Conservation (phyloP, 345 rosid species). For the Dovyalis caffra region DNA sequence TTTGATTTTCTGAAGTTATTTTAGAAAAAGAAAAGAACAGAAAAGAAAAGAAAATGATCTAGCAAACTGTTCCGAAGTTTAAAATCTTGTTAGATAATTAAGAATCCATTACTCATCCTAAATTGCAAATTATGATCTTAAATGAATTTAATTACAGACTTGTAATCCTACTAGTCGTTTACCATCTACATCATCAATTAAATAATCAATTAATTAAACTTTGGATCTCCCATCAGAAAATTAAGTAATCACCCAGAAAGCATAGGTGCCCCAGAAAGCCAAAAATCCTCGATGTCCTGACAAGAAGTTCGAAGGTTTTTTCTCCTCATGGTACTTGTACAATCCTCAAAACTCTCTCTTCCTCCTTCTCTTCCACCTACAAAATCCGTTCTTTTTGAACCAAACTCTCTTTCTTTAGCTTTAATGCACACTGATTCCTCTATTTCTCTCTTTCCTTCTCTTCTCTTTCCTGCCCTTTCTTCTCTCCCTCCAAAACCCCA, state of each 20-base stretch:
- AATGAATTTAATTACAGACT: not conserved
- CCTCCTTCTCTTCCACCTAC: constrained; percentile 42
- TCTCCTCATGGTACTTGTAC: constrained; percentile 41
- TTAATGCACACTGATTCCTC: constrained; percentile 63
- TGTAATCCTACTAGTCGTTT: no score
- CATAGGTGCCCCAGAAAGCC: not conserved
- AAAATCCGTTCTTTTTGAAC: constrained; percentile 56
- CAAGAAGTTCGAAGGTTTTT: not conserved
- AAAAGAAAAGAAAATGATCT: no score
- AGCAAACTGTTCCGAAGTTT: no score
- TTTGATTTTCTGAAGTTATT: no score
- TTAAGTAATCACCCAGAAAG: not conserved
- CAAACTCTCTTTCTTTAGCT: constrained; percentile 66
- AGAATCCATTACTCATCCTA: not conserved
- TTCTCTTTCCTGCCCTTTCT: constrained; percentile 45
- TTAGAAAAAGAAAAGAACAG: no score
- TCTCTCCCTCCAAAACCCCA: constrained; percentile 38
- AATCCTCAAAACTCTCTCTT: constrained; percentile 45
- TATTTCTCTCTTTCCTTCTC: constrained; percentile 53
- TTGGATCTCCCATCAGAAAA: not conserved
- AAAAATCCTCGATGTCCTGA: constrained; percentile 9
- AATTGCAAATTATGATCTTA: no score
- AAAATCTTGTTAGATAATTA: no score
- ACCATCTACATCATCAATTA: not conserved
- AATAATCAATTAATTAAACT: not conserved